Conservation (phyloP, 345 rosid species). For the Abelmoschus esculentus region DNA sequence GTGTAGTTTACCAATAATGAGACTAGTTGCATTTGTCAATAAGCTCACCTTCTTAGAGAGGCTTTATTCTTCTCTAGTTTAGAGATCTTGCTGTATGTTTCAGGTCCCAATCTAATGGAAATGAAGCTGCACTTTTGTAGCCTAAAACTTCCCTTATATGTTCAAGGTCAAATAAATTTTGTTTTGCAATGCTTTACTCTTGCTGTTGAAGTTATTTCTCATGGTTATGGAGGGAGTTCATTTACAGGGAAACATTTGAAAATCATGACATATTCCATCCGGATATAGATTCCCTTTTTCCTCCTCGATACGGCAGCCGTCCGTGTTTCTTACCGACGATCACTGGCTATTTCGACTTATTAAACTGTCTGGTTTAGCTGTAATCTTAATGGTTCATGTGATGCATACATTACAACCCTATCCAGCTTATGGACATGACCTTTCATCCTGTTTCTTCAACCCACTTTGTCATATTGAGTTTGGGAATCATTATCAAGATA, state of each 20-base stretch:
- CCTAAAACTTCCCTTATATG: not conserved
- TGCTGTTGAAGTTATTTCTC: not conserved
- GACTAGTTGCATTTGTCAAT: constrained; percentile 26
- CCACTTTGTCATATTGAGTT: not conserved
- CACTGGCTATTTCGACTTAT: not conserved
- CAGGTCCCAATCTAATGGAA: constrained; percentile 13
- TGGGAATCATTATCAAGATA: not conserved
- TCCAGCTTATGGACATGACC: not conserved
- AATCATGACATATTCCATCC: not conserved
- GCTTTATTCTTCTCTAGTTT: constrained; percentile 11
- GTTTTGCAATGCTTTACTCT: not conserved
- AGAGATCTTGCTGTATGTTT: constrained; percentile 28
- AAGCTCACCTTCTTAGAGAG: constrained; percentile 16
- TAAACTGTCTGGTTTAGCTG: no score
- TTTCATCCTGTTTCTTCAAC: not conserved
- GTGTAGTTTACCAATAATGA: constrained; percentile 10
- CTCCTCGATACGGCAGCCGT: not conserved
- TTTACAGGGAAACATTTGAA: no score
- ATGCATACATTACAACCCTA: not conserved
- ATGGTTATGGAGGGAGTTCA: no score
- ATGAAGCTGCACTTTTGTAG: constrained; percentile 18
- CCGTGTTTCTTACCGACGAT: not conserved
- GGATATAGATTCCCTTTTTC: not conserved
- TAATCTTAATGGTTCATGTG: not conserved
- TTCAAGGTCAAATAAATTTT: not conserved